A percentile compares a stretch with the other conserved stretches of the same genome.
Evolutionary conservation across 441 rosid species (phyloP).

Genomic region (Metrosideros polymorpha): DNA sequence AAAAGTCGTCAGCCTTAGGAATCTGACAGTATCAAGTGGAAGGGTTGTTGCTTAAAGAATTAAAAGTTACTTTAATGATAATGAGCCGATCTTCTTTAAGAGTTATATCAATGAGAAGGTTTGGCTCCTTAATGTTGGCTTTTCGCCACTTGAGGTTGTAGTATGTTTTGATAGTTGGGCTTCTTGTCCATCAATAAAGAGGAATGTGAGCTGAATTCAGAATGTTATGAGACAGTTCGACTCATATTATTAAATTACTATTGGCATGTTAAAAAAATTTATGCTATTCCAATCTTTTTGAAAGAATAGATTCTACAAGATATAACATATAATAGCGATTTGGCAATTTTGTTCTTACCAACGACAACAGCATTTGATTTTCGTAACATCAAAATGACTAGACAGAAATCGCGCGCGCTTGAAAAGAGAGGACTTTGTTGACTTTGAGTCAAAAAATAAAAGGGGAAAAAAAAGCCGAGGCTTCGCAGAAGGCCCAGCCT

Average conservation of each 20-base stretch:
- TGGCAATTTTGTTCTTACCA: background rate
- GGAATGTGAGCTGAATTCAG: too few relatives aligned
- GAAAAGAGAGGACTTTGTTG: background rate
- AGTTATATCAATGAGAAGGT: too few relatives aligned
- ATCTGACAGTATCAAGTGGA: accelerated
- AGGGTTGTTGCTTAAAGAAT: background rate
- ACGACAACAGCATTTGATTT: background rate
- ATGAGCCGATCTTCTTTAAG: accelerated
- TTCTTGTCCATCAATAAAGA: too few relatives aligned
- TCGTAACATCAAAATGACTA: background rate
- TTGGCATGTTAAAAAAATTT: background rate
- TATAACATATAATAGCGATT: background rate
- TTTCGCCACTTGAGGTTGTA: accelerated
- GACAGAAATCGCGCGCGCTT: background rate
- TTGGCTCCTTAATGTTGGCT: too few relatives aligned
- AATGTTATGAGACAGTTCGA: too few relatives aligned
- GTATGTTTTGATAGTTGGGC: accelerated
- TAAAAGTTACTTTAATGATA: accelerated
- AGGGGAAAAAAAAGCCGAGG: background rate
- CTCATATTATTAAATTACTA: background rate
- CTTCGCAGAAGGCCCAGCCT: background rate
- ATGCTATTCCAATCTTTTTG: background rate
- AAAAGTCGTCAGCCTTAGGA: background rate
- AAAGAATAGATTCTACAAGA: background rate
- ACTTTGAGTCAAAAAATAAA: background rate